These are phyloP conservation scores for Kondoa malvinella DNA, from an alignment of 768 basidiomycete genomes.

Conservation along the genomic window DNA sequence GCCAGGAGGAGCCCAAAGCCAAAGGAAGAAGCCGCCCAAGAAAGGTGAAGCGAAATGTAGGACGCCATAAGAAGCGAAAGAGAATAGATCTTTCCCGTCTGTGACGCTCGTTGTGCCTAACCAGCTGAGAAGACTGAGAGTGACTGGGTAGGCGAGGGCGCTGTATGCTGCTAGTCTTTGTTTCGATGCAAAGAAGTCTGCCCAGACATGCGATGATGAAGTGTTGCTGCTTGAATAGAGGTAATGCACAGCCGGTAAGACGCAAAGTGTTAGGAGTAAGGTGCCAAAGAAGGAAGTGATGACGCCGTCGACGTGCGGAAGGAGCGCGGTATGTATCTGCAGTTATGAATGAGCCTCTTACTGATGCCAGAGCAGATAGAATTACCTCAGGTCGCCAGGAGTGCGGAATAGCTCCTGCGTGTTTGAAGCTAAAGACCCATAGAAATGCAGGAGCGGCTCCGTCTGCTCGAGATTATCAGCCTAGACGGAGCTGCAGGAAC, in stretches of 20 bases:
- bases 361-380: no score
- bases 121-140: not conserved
- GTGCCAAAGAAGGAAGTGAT: not conserved
- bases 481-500: not conserved
- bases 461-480: not conserved
- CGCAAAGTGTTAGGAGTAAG: not conserved
- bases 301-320: not conserved
- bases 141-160: not conserved
- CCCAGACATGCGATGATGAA: no score
- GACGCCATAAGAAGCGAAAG: conserved; percentile 6
- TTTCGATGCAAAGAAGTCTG: not conserved
- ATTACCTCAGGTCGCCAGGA: not conserved
- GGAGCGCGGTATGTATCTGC: not conserved
- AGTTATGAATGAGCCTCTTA: no score
- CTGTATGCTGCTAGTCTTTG: not conserved
- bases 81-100: conserved; percentile 3
- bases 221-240: not conserved
- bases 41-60: conserved; percentile 4
- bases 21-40: not conserved
- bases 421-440: conserved; percentile 3
- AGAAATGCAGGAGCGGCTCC: not conserved
- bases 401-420: not conserved
- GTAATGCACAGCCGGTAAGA: not conserved
- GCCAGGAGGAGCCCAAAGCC: not conserved
- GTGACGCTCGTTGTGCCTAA: not conserved